Conservation (phyloP, 306 rosid species). For the Prunus campanulata region DNA sequence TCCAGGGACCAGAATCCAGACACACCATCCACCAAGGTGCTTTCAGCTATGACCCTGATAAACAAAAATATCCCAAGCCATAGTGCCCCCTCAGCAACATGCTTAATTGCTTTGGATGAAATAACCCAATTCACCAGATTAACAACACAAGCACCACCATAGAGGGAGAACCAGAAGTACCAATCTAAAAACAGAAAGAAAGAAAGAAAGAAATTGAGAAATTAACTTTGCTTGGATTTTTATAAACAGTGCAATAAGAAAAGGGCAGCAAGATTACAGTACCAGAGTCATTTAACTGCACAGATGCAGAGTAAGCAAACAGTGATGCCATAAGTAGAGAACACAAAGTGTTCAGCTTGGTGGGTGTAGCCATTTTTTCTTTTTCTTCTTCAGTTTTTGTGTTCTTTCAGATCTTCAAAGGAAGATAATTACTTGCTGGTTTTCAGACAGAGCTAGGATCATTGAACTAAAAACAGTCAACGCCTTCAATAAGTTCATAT, state of each 20-base stretch:
- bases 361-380: conserved; percentile 37
- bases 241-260: neutral
- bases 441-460: neutral
- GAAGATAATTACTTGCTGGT: conserved; percentile 1
- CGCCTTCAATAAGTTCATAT: conserved; percentile 24
- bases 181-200: conserved; percentile 39
- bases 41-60: conserved; percentile 44
- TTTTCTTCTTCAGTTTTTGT: too few species aligned
- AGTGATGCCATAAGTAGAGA: conserved; percentile 56
- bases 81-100: conserved; percentile 29
- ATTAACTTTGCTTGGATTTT: neutral
- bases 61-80: conserved; percentile 41
- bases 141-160: conserved; percentile 48
- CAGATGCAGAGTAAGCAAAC: conserved; percentile 68
- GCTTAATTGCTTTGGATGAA: conserved; percentile 21
- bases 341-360: conserved; percentile 32
- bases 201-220: neutral
- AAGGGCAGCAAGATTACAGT: neutral
- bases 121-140: conserved; percentile 44
- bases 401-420: conserved; percentile 11
- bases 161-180: conserved; percentile 74
- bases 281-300: conserved; percentile 65
- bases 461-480: conserved; percentile 24
- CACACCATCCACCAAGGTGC: conserved; percentile 26
- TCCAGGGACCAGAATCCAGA: conserved; percentile 58